Percentiles rank a stretch among this genome's conserved stretches.
These are phyloP conservation scores for Citrullus mucosospermus DNA, from an alignment of 306 rosid genomes.

Conservation along the genomic window DNA sequence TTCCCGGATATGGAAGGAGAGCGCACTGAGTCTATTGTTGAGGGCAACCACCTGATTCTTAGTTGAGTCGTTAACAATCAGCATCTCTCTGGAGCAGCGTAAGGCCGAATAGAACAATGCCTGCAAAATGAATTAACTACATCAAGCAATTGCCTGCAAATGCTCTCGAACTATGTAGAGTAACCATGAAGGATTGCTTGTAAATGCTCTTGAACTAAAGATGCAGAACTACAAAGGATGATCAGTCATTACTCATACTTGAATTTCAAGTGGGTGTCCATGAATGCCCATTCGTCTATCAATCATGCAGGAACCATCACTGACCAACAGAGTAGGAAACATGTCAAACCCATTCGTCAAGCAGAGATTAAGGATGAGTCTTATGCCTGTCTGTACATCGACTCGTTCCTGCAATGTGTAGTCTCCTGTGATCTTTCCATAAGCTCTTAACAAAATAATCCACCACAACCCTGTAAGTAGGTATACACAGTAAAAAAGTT, in stretches of 20 bases:
- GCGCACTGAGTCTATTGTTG: constrained; percentile 78
- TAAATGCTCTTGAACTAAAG: neutral
- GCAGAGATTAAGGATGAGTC: constrained; percentile 68
- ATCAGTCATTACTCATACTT: constrained; percentile 29
- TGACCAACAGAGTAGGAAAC: constrained; percentile 82
- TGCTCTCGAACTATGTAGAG: neutral
- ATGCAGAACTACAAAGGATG: neutral
- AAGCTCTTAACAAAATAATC: constrained; percentile 88
- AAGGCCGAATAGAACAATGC: constrained; percentile 81
- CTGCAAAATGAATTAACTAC: constrained; percentile 20
- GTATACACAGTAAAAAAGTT: neutral
- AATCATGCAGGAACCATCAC: constrained; percentile 96
- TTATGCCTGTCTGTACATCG: constrained; percentile 84
- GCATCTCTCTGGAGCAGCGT: constrained; percentile 75
- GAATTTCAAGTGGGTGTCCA: constrained; percentile 94
- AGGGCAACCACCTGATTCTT: constrained; percentile 65
- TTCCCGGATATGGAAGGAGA: constrained; percentile 81
- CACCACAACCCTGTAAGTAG: constrained; percentile 69
- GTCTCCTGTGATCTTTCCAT: constrained; percentile 83
- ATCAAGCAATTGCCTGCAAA: neutral
- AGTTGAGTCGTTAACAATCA: constrained; percentile 59
- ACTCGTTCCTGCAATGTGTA: constrained; percentile 78
- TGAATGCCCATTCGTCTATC: constrained; percentile 96
- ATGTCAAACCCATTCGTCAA: constrained; percentile 83
- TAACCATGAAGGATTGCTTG: neutral